These are phyloP conservation scores for Ophiocordyceps camponoti-floridani DNA, from an alignment of 2,329 filamentous ascomycete species.

Conservation along the genomic window DNA sequence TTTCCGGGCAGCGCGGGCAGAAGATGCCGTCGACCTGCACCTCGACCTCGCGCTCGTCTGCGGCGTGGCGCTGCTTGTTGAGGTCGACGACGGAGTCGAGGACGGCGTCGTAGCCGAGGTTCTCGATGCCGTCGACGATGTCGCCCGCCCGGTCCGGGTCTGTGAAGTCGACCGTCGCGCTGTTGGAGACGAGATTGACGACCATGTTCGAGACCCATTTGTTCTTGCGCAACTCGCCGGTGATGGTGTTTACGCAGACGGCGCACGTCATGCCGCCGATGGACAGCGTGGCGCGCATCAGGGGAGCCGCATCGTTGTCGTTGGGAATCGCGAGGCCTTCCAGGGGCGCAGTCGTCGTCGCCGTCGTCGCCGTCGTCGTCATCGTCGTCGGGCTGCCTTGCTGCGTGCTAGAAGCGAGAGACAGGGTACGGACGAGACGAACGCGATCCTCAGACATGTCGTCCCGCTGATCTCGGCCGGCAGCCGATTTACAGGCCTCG, in stretches of 20 bases:
- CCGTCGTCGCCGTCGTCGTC: not conserved
- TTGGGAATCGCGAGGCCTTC: constrained; percentile 8
- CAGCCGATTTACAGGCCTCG: constrained; percentile 13
- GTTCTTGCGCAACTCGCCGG: constrained; percentile 33
- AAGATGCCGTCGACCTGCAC: constrained; percentile 56
- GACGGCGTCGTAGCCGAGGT: constrained; percentile 47
- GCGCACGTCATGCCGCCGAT: constrained; percentile 61
- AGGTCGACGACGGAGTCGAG: constrained; percentile 31
- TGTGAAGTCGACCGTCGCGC: constrained; percentile 39
- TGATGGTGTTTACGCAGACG: constrained; percentile 47
- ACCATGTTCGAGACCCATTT: constrained; percentile 38
- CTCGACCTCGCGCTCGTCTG: constrained; percentile 36
- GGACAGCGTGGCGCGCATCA: constrained; percentile 34
- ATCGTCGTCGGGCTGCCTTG: not conserved
- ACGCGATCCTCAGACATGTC: constrained; percentile 1
- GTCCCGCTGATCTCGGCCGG: constrained; percentile 3
- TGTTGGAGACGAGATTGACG: constrained; percentile 51
- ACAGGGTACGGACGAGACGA: not conserved
- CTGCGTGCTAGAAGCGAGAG: constrained; percentile 2
- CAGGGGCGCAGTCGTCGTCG: constrained; percentile 4
- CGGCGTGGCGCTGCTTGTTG: constrained; percentile 20
- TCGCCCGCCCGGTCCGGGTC: constrained; percentile 13
- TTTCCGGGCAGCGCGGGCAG: constrained; percentile 50
- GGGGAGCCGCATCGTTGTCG: constrained; percentile 1
- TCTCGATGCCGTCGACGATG: constrained; percentile 31